Conservation (phyloP, 805 yeast species). For the Candida germanica region DNA sequence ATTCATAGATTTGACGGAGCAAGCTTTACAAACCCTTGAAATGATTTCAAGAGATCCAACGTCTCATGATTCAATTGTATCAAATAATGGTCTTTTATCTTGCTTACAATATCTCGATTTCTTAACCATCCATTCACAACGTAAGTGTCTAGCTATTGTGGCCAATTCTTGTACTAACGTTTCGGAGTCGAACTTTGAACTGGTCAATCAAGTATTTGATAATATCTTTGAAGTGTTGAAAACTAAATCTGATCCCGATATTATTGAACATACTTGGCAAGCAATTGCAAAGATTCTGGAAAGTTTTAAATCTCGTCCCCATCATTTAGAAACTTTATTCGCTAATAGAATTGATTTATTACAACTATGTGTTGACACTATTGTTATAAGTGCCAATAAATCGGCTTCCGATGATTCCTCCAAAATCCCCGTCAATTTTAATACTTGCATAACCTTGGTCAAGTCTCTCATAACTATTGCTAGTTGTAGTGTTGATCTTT, state of each 20-base stretch:
- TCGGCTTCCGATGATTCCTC: slow-evolving; percentile 12
- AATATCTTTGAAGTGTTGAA: slow-evolving; percentile 54
- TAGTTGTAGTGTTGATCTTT: slow-evolving; percentile 41
- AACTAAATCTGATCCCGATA: slow-evolving; percentile 54
- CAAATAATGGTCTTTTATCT: slow-evolving; percentile 59
- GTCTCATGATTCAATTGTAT: slow-evolving; percentile 46
- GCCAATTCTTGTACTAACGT: slow-evolving; percentile 63
- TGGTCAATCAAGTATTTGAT: slow-evolving; percentile 57
- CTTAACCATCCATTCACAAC: slow-evolving; percentile 83
- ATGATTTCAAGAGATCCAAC: slow-evolving; percentile 58
- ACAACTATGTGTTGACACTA: slow-evolving; percentile 20
- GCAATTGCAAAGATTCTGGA: slow-evolving; percentile 58
- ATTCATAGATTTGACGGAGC: slow-evolving; percentile 90
- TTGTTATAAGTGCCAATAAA: slow-evolving; percentile 27
- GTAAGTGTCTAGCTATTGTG: slow-evolving; percentile 71
- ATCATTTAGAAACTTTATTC: slow-evolving; percentile 44
- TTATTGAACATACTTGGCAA: slow-evolving; percentile 63
- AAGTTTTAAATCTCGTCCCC: slow-evolving; percentile 45
- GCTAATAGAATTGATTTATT: slow-evolving; percentile 17
- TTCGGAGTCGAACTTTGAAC: slow-evolving; percentile 40
- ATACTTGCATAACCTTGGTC: slow-evolving; percentile 39
- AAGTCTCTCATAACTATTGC: slow-evolving; percentile 44
- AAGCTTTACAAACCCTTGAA: slow-evolving; percentile 74
- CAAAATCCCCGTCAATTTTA: slow-evolving; percentile 27
- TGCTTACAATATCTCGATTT: slow-evolving; percentile 79